Percentiles rank a stretch among this genome's conserved stretches.
Evolutionary conservation across 371 early-diverging fungal species (phyloP).

Genomic region (Rhizopus sp.): DNA sequence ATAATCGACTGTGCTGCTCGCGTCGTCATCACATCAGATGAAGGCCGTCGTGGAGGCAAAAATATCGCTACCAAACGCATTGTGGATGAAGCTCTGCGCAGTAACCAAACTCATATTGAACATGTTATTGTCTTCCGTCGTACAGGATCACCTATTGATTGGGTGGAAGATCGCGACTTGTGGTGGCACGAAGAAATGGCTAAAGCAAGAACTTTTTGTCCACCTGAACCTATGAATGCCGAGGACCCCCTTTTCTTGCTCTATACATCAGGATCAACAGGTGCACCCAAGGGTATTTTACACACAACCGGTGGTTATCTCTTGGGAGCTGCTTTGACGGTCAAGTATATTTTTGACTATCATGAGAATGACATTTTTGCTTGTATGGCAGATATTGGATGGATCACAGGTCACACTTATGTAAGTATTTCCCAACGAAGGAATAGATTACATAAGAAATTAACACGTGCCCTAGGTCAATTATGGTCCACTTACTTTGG

Average conservation of each 20-base stretch:
- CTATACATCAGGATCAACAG: constrained; percentile 95
- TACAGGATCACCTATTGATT: constrained; percentile 78
- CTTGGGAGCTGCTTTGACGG: constrained; percentile 83
- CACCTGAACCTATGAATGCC: constrained; percentile 80
- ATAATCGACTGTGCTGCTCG: constrained; percentile 77
- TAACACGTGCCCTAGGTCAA: constrained; percentile 1
- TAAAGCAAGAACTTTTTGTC: constrained; percentile 77
- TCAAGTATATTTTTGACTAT: constrained; percentile 90
- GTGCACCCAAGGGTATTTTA: constrained; percentile 92
- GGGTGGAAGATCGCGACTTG: constrained; percentile 73
- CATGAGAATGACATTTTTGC: constrained; percentile 82
- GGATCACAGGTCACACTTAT: constrained; percentile 71
- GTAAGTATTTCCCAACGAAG: background rate
- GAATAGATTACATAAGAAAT: background rate
- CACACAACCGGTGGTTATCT: constrained; percentile 96
- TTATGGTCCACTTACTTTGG: constrained; percentile 92
- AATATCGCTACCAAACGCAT: constrained; percentile 88
- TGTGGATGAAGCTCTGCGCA: constrained; percentile 82
- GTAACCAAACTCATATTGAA: constrained; percentile 72
- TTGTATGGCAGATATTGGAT: constrained; percentile 83
- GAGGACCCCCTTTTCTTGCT: constrained; percentile 97
- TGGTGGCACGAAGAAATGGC: constrained; percentile 88
- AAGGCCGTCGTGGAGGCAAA: constrained; percentile 91
- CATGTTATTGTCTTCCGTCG: constrained; percentile 88
- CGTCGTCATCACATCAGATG: constrained; percentile 83